A percentile compares a stretch with the other conserved stretches of the same genome.
Evolutionary conservation across 768 basidiomycete genomes (phyloP).

Genomic region (Hydnum rufescens): DNA sequence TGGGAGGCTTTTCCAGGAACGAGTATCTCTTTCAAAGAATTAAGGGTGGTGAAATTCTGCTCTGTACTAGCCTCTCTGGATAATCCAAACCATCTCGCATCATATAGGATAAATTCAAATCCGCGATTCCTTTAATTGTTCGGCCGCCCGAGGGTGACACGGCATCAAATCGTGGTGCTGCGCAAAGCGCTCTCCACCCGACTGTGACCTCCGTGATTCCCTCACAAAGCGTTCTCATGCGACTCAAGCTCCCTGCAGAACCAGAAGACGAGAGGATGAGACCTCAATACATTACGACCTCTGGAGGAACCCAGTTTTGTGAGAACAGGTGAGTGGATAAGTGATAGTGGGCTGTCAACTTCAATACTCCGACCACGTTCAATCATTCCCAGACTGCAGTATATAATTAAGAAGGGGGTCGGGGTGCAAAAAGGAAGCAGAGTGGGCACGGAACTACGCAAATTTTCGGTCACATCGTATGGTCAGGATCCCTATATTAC

Average conservation of each 20-base stretch:
- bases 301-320: conserved; percentile 56
- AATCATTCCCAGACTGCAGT: too few relatives aligned
- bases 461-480: conserved; percentile 14
- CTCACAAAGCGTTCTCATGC: conserved; percentile 73
- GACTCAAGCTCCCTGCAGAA: conserved; percentile 78
- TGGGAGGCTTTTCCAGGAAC: conserved; percentile 73
- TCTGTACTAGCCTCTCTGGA: not conserved
- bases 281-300: conserved; percentile 72
- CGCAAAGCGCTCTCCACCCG: conserved; percentile 58
- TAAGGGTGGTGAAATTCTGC: conserved; percentile 44
- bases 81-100: not conserved
- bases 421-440: conserved; percentile 77
- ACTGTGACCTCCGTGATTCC: conserved; percentile 68
- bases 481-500: not conserved
- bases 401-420: conserved; percentile 71
- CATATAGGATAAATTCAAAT: conserved; percentile 40
- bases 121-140: conserved; percentile 51
- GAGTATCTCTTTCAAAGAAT: conserved; percentile 69
- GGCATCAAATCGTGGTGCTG: conserved; percentile 74
- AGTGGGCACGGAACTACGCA: conserved; percentile 60
- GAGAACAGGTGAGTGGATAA: conserved; percentile 81
- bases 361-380: too few relatives aligned
- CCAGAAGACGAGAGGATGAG: conserved; percentile 63
- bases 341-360: too few relatives aligned
- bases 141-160: conserved; percentile 77